Base-by-base conservation (phyloP, 2,329 filamentous ascomycete genomes). In the Rhynchosporium secalis region DNA sequence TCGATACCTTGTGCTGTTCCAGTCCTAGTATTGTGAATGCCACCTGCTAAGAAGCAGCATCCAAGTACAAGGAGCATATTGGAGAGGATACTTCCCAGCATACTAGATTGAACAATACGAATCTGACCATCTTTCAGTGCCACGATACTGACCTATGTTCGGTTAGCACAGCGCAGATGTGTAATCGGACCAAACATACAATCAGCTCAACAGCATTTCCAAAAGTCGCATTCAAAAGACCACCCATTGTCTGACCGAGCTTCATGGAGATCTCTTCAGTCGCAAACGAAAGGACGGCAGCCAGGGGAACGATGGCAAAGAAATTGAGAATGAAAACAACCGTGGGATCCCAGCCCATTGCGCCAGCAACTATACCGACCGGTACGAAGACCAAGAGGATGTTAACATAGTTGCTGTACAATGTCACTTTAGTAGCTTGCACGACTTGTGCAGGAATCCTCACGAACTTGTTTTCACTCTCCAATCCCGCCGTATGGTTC, bases 51-150 rank as follows among this genome's bases (percentile, higher is more conserved):
- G 78, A 92, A 92, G 76, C 89, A 92, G 81, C 90, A 91, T 70
- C 89, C 89, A 73, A 92, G 83, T 52, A 92, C 94, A 28, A 98
- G 85, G 7, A 98, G 83, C 67, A 97, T 88, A 76, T 98, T 98
- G 68, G 94, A 97, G 45, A 98, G 81, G 70, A 98, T 96, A 72
- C 91, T 96, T 54, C 95, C 94, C 40, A 98, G 86, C 93, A 98
- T 98, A 67, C 92, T 96, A 26, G 94, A 90, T 78, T 98, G 95
- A n/a, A 98, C 94, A 68, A 98, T 93, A 71, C 94, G 88, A 73
- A 97, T 96, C 78, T 98, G 90, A 66, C 87, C 86, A 70, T 95
- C 86, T 68, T 81, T 86, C 51, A 99, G 83, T 20, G 95, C 95
- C 67, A 98, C 89, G 70, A 98, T 94, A 75, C 91, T 96, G 74